Evolutionary conservation across 768 basidiomycete genomes (phyloP), one percentile per base, ranked within the genome.

Genomic region (Pleurotus tuoliensis): DNA sequence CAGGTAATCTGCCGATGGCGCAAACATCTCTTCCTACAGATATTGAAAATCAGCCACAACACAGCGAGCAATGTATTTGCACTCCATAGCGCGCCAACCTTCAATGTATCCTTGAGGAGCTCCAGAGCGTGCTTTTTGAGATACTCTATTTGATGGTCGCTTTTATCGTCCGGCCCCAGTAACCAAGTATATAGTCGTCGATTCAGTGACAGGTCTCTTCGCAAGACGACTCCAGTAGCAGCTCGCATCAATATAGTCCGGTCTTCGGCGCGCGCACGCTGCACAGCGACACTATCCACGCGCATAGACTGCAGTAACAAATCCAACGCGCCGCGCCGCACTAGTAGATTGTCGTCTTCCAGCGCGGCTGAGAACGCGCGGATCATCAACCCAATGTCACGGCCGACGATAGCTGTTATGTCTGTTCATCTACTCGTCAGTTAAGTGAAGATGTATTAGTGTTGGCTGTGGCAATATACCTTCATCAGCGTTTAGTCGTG

Each of bases 181-280:
- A 99, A 72, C 97, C 97, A 99, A 0, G 87, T 85, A 71, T 95
- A 98, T 40, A 99, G 73, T 37, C 97, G 82, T 51, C 96, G 84
- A 71, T 94, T 98, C 45, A 99, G 77, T 0, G 95, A 94, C 12
- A 98, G 75, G 68, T 99, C 97, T 27, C 94, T 82, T 50, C 95
- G 84, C 55, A 99, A 81, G 5, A 98, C 94, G 22, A 99, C 94
- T 13, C 89, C 82, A 16, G 84, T 84, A 0, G 93, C 90, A 1
- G 94, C 86, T 24, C 86, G 83, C 86, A 97, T 89, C 30, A 99
- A 81, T 54, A 96, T 88, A 0, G 81, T 73, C 7, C 87, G 81
- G 65, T 98, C 96, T 58, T 86, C 85, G 15, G 73, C 65, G 53
- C 87, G 81, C 1, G 91, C 85, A 60, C 81, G 82, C 58, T 80